These are phyloP conservation scores for Cytospora chrysosperma DNA, from an alignment of 2,329 filamentous ascomycete genomes.

Conservation along the genomic window DNA sequence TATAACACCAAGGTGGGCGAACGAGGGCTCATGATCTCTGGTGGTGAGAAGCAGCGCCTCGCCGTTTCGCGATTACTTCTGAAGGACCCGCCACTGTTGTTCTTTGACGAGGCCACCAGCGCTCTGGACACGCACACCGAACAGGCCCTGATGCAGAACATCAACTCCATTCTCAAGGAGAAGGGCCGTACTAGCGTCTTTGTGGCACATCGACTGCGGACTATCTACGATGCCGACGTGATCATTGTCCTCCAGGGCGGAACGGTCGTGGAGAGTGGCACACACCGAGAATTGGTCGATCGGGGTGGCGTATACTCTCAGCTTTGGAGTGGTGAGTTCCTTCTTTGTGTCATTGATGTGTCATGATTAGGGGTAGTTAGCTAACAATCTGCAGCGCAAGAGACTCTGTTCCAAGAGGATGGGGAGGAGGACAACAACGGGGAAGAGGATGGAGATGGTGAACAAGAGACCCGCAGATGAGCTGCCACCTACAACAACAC, in stretches of 20 bases:
- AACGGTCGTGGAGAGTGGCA: slow-evolving; percentile 82
- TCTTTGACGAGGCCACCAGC: slow-evolving; percentile 94
- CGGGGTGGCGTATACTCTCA: slow-evolving; percentile 78
- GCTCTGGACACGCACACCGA: slow-evolving; percentile 93
- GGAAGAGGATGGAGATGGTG: slow-evolving; percentile 41
- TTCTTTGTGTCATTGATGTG: neutral
- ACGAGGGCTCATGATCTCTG: slow-evolving; percentile 94
- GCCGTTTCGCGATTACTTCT: slow-evolving; percentile 80
- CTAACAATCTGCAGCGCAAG: slow-evolving; percentile 52
- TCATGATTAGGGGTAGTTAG: neutral
- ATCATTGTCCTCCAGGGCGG: slow-evolving; percentile 90
- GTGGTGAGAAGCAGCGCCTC: slow-evolving; percentile 88
- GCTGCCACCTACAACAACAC: neutral
- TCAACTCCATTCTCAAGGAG: slow-evolving; percentile 87
- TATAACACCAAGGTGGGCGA: slow-evolving; percentile 92
- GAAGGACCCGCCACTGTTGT: slow-evolving; percentile 85
- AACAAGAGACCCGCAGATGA: slow-evolving; percentile 47
- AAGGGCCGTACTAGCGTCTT: slow-evolving; percentile 91
- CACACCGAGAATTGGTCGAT: slow-evolving; percentile 80
- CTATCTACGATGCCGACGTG: slow-evolving; percentile 88
- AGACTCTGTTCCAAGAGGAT: slow-evolving; percentile 55
- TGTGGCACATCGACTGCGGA: slow-evolving; percentile 86
- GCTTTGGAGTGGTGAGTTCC: slow-evolving; percentile 77
- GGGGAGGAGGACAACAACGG: slow-evolving; percentile 42
- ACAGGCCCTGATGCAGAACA: slow-evolving; percentile 84